A percentile compares a stretch with the other conserved stretches of the same genome.
Conservation (phyloP, 1,139 yeast species). For the Meyerozyma smithsonii region DNA sequence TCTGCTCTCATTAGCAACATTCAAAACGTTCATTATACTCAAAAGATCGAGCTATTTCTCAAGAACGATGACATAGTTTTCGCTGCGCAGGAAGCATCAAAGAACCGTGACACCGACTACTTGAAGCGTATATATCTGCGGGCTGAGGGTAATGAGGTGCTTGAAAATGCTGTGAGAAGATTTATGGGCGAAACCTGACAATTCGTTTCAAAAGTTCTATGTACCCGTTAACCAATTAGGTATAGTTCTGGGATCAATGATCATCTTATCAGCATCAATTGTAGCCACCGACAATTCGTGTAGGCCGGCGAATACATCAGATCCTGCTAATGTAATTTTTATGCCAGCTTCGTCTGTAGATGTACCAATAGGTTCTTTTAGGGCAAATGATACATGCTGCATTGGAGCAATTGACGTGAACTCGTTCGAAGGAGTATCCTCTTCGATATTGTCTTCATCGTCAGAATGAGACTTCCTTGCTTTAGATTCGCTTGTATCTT, state of each 20-base stretch:
- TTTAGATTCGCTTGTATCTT: constrained; percentile 19
- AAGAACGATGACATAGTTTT: constrained; percentile 48
- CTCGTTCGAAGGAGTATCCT: constrained; percentile 22
- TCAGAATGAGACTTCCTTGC: constrained; percentile 13
- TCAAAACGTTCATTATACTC: constrained; percentile 29
- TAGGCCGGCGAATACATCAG: constrained; percentile 77
- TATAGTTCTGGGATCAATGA: constrained; percentile 48
- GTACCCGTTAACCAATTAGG: constrained; percentile 78
- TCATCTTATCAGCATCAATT: constrained; percentile 26
- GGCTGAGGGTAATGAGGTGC: constrained; percentile 16
- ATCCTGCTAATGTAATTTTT: constrained; percentile 54
- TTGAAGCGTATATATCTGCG: constrained; percentile 30
- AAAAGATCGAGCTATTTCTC: constrained; percentile 47
- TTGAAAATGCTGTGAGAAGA: constrained; percentile 16
- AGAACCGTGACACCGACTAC: constrained; percentile 45
- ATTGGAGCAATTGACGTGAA: constrained; percentile 52
- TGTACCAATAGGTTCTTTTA: constrained; percentile 23
- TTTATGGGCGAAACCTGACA: constrained; percentile 22
- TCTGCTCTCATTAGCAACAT: constrained; percentile 33
- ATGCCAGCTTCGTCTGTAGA: constrained; percentile 23
- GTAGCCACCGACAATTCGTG: constrained; percentile 58
- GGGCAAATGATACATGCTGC: constrained; percentile 42
- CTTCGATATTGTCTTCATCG: constrained; percentile 16
- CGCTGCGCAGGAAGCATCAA: constrained; percentile 61
- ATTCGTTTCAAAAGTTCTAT: neutral